Conservation (phyloP, 2,329 filamentous ascomycete species). For the Thelonectria olida region DNA sequence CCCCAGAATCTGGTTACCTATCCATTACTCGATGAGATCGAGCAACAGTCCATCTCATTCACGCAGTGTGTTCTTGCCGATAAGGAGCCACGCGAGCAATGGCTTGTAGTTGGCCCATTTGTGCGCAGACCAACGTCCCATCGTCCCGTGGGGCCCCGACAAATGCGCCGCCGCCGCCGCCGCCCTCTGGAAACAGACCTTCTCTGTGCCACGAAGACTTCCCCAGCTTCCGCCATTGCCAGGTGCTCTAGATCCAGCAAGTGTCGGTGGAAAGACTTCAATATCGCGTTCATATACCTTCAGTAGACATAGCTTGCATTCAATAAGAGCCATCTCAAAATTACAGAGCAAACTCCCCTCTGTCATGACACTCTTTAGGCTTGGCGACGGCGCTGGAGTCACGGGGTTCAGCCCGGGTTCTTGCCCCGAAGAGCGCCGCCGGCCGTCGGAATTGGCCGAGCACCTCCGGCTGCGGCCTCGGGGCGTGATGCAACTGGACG, state of each 20-base stretch:
- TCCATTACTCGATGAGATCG: conserved; percentile 34
- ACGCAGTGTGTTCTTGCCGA: conserved; percentile 22
- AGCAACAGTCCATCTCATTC: conserved; percentile 26
- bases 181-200: not conserved
- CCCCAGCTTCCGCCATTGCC: not conserved
- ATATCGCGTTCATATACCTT: too few relatives aligned
- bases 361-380: too few relatives aligned
- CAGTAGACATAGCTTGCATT: too few relatives aligned
- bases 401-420: not conserved
- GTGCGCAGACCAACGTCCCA: not conserved
- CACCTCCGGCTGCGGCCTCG: conserved; percentile 25
- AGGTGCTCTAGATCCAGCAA: not conserved
- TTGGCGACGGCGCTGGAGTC: not conserved
- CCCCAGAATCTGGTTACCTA: not conserved
- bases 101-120: not conserved
- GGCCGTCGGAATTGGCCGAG: conserved; percentile 46
- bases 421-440: conserved; percentile 23
- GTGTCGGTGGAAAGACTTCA: not conserved
- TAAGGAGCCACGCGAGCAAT: not conserved
- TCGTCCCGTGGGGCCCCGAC: conserved; percentile 4
- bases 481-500: conserved; percentile 9
- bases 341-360: too few relatives aligned
- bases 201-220: not conserved
- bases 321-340: too few relatives aligned
- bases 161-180: not conserved